Evolutionary conservation across 169 alveolate species (phyloP).

Genomic region (Plasmodium billcollinsi): DNA sequence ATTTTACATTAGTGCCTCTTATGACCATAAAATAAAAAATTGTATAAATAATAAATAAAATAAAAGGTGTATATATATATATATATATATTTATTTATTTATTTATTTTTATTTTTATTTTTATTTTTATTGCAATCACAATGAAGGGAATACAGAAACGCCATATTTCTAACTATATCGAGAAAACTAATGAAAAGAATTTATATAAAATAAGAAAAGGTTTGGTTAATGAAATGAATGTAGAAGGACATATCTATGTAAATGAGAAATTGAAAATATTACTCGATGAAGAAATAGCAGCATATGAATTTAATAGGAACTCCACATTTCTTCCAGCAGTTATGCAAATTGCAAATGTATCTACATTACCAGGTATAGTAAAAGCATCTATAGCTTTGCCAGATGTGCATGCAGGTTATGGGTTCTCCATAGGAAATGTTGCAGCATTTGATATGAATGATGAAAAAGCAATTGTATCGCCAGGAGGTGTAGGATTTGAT

Average conservation of each 20-base stretch:
- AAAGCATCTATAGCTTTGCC: conserved; percentile 90
- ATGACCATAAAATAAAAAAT: no score
- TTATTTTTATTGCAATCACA: not conserved
- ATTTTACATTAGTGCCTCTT: no score
- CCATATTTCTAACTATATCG: conserved; percentile 23
- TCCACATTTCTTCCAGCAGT: conserved; percentile 92
- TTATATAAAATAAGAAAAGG: conserved; percentile 85
- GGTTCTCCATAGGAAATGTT: conserved; percentile 92
- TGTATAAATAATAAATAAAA: no score
- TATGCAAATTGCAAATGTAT: conserved; percentile 92
- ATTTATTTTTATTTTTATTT: not conserved
- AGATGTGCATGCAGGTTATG: conserved; percentile 92
- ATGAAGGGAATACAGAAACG: conserved; percentile 9
- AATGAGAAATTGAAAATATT: conserved; percentile 82
- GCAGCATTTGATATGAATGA: conserved; percentile 92
- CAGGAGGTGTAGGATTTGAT: conserved; percentile 95
- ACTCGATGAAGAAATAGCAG: conserved; percentile 85
- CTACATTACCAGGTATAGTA: conserved; percentile 92
- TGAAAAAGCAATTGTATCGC: conserved; percentile 89
- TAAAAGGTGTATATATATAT: not conserved
- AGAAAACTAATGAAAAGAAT: conserved; percentile 49
- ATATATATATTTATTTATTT: not conserved
- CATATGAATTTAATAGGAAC: conserved; percentile 57
- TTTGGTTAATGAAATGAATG: conserved; percentile 89
- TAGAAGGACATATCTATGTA: conserved; percentile 87